phyloP scores from a whole-genome alignment of 139 green algal species.

The Prasinococcaceae sp. region DNA sequence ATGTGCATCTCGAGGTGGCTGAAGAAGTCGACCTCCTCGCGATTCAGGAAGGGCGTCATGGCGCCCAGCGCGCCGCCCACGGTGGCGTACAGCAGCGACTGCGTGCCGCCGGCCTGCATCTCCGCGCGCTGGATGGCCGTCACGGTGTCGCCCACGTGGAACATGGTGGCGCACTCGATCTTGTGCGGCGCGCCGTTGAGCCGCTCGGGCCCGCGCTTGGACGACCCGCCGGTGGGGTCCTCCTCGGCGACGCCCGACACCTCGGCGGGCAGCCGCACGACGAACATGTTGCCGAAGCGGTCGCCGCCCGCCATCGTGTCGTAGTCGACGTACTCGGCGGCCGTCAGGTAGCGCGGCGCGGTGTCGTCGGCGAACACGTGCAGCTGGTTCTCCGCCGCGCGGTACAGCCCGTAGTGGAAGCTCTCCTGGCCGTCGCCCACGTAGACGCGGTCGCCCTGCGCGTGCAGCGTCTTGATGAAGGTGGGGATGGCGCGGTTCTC shows the following conservation, averaged over 20 bases:
- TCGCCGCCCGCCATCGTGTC: conserved; percentile 82
- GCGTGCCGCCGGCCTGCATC: conserved; percentile 60
- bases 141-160: conserved; percentile 86
- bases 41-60: conserved; percentile 64
- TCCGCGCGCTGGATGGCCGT: conserved; percentile 55
- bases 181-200: conserved; percentile 88
- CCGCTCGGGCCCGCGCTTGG: conserved; percentile 32
- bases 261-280: conserved; percentile 70
- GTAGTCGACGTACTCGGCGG: conserved; percentile 75
- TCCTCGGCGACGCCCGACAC: conserved; percentile 78
- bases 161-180: conserved; percentile 48
- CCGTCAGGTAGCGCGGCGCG: conserved; percentile 60
- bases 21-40: conserved; percentile 95
- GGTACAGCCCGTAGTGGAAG: conserved; percentile 76
- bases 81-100: conserved; percentile 71
- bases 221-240: conserved; percentile 87
- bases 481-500: conserved; percentile 75
- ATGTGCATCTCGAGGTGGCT: conserved; percentile 96
- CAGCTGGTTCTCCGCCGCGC: conserved; percentile 70
- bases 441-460: conserved; percentile 64
- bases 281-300: conserved; percentile 91
- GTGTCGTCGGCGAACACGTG: conserved; percentile 92
- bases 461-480: conserved; percentile 46
- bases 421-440: conserved; percentile 63
- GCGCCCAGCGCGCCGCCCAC: conserved; percentile 71